Conservation (phyloP, 306 rosid species). For the Dryas octopetala region DNA sequence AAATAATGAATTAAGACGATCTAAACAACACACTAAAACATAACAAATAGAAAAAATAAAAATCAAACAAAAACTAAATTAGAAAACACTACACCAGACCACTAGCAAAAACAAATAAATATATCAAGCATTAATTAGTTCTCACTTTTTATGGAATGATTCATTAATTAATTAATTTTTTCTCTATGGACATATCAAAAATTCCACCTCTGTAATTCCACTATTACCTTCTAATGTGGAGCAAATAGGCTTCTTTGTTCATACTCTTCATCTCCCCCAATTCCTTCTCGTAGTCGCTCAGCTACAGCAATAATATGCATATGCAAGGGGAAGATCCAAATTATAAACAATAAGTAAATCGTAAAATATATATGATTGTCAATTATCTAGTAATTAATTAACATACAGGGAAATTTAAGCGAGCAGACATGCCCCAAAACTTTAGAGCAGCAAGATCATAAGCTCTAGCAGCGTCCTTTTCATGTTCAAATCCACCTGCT, state of each 20-base stretch:
- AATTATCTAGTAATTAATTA: neutral
- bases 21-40: too few species aligned
- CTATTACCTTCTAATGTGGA: constrained; percentile 21
- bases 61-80: too few species aligned
- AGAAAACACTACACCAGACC: too few species aligned
- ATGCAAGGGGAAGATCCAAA: too few species aligned
- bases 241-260: constrained; percentile 18
- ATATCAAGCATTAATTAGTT: too few species aligned
- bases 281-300: constrained; percentile 18
- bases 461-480: constrained; percentile 43
- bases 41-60: too few species aligned
- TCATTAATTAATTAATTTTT: neutral
- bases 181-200: neutral
- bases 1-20: too few species aligned
- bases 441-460: constrained; percentile 44
- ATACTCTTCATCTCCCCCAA: constrained; percentile 15
- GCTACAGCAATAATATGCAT: neutral
- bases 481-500: constrained; percentile 29
- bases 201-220: neutral
- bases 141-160: too few species aligned
- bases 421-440: constrained; percentile 35
- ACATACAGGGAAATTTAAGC: constrained; percentile 42
- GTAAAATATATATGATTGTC: neutral
- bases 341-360: too few species aligned
- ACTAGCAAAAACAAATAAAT: too few species aligned